These are phyloP conservation scores for Pseudogymnoascus sp. DNA, from an alignment of 2,329 filamentous ascomycete genomes.

Conservation along the genomic window DNA sequence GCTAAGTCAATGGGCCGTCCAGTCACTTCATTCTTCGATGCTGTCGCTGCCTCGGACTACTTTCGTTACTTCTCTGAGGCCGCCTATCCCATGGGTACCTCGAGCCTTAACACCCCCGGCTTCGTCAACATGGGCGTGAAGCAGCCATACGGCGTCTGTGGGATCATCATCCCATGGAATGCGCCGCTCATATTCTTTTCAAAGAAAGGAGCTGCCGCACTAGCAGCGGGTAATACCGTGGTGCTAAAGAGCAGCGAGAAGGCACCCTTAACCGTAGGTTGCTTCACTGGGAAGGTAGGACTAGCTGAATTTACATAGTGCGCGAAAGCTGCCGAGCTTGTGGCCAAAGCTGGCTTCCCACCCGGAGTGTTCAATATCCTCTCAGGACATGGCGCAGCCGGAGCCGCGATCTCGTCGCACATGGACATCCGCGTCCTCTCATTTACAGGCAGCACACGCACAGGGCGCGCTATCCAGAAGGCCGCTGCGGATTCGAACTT, in stretches of 20 bases:
- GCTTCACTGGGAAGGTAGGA: constrained; percentile 43
- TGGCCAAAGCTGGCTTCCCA: constrained; percentile 31
- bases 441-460: constrained; percentile 49
- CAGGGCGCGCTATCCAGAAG: constrained; percentile 41
- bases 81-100: background rate
- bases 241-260: constrained; percentile 42
- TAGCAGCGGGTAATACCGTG: constrained; percentile 49
- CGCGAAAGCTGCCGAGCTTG: background rate
- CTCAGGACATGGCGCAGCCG: constrained; percentile 46
- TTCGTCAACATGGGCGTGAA: constrained; percentile 4
- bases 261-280: constrained; percentile 40
- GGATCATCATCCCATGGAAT: constrained; percentile 49
- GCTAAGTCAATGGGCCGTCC: constrained; percentile 40
- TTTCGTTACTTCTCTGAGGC: background rate
- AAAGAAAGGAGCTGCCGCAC: constrained; percentile 48
- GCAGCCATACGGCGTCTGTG: constrained; percentile 36
- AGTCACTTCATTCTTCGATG: constrained; percentile 11
- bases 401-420: constrained; percentile 44
- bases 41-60: constrained; percentile 7
- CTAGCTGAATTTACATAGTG: constrained; percentile 33
- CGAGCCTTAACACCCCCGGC: background rate
- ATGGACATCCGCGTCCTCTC: constrained; percentile 44
- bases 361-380: constrained; percentile 47
- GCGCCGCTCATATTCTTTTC: constrained; percentile 45
- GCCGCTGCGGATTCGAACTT: constrained; percentile 40